Base-by-base conservation (phyloP, 768 basidiomycete genomes). In the Suillus luteus region DNA sequence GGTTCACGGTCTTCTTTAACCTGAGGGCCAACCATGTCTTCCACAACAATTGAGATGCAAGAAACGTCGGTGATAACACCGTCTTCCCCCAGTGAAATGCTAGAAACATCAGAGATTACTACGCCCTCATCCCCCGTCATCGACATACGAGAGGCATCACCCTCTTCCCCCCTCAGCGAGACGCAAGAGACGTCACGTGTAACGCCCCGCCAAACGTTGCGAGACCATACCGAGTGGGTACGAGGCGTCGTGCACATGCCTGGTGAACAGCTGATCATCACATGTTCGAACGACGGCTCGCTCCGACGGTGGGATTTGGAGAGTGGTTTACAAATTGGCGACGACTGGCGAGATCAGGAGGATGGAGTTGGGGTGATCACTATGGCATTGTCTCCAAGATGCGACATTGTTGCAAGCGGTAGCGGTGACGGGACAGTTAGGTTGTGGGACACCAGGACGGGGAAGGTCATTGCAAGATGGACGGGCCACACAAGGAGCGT, bases 301-400 rank as follows among this genome's bases (percentile, higher is more conserved):
- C 57, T 58, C 40, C 38, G 55, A 58, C 24, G 10, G 55, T 58
- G 17, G 17, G 10, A 58, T 27, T 15, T 58, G 38, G 38, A 58
- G 38, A 38, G 57, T 2, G 17, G 40, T 41, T 27, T 58, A 37
- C 24, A 41, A 2, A 58, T 27, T 31, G 38, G 38, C 2, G 38
- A 41, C 24, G 17, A 41, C 17, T 58, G 17, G 38, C 38, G 24
- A 41, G 40, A 58, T 41, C 24, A 58, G 17, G 40, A 58, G 3
- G 24, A 58, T 41, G 15, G 57, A 17, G 57, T 58, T 2, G 40
- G 57, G 17, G 24, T 58, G 6, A 40, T 41, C 24, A 31, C 24
- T 3, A 41, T 31, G 10, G 24, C 57, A 19, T 12, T 58, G 17
- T 38, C 57, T 31, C 57, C 38, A 5, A 58, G 27, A 27, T 6